Evolutionary conservation across 371 early-diverging fungal species (phyloP), one percentile per base, ranked within the genome.

Genomic region (Mortierella sp.): DNA sequence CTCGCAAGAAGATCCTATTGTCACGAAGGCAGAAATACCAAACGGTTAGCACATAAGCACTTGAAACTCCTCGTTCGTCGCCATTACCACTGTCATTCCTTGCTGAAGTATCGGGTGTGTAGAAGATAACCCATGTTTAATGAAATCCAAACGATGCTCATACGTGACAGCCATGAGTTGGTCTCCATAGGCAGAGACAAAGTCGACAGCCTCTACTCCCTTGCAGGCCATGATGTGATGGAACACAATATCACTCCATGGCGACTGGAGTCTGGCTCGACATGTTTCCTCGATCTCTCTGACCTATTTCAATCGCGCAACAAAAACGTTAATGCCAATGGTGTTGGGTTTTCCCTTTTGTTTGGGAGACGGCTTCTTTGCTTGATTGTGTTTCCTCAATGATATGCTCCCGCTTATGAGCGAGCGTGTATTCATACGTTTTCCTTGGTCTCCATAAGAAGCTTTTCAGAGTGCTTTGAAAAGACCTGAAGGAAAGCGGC

Each of bases 121-220:
- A 31, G 31, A 16, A 31, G 31, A 59, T 19, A 26, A 61, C 28
- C 48, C 11, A 3, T 14, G 0, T 14, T 46, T 44, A 21, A 43
- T 43, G 44, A 78, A n/a, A 55, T 50, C 71, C 34, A 72, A 74
- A 44, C 71, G 67, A 76, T 51, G 71, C 53, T 86, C 89, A 82
- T 91, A 90, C 91, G 89, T 89, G 46, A 93, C 90, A 3, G 90
- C 80, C 31, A 88, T 89, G 50, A 89, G 89, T 75, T 94, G 93
- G 21, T 86, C 76, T 13, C 82, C 88, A 80, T 91, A 94, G 2
- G 94, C 94, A n/a, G 81, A 77, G 6, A 88, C 74, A 70, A 83
- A 90, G 69, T 91, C 87, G 9, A 83, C 82, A 28, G 78, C 75
- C 37, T 86, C 82, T 8, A 87, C 64, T 34, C 81, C 87, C 1